These are phyloP conservation scores for Candida mattraensis DNA, from an alignment of 805 yeast species.

Conservation along the genomic window DNA sequence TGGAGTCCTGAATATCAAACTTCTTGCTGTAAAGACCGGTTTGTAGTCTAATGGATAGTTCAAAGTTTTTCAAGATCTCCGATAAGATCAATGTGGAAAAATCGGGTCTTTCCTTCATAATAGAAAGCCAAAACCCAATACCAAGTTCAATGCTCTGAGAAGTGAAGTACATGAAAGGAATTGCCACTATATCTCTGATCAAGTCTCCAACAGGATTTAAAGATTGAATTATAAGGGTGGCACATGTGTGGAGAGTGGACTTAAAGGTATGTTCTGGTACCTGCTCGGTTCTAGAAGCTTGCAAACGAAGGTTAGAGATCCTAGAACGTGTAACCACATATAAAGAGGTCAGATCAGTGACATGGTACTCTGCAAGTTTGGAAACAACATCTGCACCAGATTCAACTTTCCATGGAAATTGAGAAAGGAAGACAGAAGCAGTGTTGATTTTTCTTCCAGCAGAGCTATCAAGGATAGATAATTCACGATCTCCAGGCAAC, in stretches of 20 bases:
- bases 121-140: slow-evolving; percentile 76
- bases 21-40: slow-evolving; percentile 64
- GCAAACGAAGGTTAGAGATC: slow-evolving; percentile 7
- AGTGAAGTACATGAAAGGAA: slow-evolving; percentile 72
- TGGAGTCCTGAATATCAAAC: slow-evolving; percentile 58
- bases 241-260: slow-evolving; percentile 41
- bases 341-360: slow-evolving; percentile 26
- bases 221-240: slow-evolving; percentile 42
- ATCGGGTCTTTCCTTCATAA: slow-evolving; percentile 64
- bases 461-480: slow-evolving; percentile 42
- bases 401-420: slow-evolving; percentile 61
- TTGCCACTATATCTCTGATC: slow-evolving; percentile 51
- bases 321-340: slow-evolving; percentile 11
- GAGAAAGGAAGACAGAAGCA: slow-evolving; percentile 72
- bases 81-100: slow-evolving; percentile 60
- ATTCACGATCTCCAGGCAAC: slow-evolving; percentile 64
- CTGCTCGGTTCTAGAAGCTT: slow-evolving; percentile 8
- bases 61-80: slow-evolving; percentile 72
- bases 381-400: slow-evolving; percentile 36
- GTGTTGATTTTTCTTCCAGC: slow-evolving; percentile 46
- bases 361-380: slow-evolving; percentile 28
- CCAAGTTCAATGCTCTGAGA: slow-evolving; percentile 61
- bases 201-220: slow-evolving; percentile 45
- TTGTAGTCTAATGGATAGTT: slow-evolving; percentile 53
- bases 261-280: slow-evolving; percentile 36